phyloP scores from a whole-genome alignment of 768 basidiomycete species.

The Butyriboletus loyo region DNA sequence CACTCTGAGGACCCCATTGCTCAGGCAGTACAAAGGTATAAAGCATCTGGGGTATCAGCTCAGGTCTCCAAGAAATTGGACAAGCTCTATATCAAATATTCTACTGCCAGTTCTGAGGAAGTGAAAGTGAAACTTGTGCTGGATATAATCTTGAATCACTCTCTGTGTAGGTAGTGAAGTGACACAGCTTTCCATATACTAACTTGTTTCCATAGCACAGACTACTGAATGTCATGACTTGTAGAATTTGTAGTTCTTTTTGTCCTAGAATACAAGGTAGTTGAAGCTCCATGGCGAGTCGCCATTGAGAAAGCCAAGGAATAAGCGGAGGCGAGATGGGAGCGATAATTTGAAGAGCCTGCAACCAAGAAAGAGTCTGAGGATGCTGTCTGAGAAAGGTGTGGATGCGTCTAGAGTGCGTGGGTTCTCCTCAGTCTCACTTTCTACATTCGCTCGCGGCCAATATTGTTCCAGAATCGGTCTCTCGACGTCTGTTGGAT shows the following conservation, averaged over 20 bases:
- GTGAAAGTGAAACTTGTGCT: not conserved
- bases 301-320: constrained; percentile 30
- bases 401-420: not conserved
- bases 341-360: constrained; percentile 13
- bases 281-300: constrained; percentile 19
- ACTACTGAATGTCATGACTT: not conserved
- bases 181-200: not conserved
- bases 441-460: no score
- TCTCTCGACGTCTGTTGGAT: no score
- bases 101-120: not conserved
- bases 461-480: no score
- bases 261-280: not conserved
- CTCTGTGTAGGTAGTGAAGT: not conserved
- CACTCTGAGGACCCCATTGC: not conserved
- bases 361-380: constrained; percentile 23
- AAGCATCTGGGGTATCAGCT: not conserved
- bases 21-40: not conserved
- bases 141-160: not conserved
- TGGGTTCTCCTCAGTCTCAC: not conserved
- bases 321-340: constrained; percentile 23
- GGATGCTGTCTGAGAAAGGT: not conserved
- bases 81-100: not conserved
- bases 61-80: not conserved
- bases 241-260: not conserved
- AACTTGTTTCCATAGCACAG: not conserved